These are phyloP conservation scores for Limnanthes douglasii DNA, from an alignment of 345 rosid genomes.

Conservation along the genomic window DNA sequence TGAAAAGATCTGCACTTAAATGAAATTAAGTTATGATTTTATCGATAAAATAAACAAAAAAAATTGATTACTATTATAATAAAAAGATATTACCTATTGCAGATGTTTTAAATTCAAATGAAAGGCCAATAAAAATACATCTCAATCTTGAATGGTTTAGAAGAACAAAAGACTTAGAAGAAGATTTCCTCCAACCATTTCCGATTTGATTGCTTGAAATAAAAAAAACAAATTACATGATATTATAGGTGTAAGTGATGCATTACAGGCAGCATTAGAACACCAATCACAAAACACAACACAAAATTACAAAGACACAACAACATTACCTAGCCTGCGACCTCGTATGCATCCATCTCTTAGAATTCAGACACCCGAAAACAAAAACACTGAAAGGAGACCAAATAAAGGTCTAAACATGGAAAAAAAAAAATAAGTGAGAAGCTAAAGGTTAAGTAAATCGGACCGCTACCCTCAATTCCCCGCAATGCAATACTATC, in stretches of 20 bases:
- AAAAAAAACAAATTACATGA: conserved; percentile 21
- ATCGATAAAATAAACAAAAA: too few species aligned
- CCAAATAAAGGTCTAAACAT: conserved; percentile 9
- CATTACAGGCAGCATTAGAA: conserved; percentile 41
- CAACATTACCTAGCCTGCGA: conserved; percentile 10
- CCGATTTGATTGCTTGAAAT: too few species aligned
- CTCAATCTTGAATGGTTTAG: too few species aligned
- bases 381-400: neutral
- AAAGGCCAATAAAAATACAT: too few species aligned
- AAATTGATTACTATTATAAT: too few species aligned
- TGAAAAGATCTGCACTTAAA: too few species aligned
- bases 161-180: too few species aligned
- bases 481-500: conserved; percentile 73
- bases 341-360: conserved; percentile 63
- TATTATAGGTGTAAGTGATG: conserved; percentile 67
- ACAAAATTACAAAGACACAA: neutral
- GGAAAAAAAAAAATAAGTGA: conserved; percentile 5
- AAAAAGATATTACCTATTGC: too few species aligned
- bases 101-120: too few species aligned
- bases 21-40: too few species aligned
- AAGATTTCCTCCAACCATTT: too few species aligned
- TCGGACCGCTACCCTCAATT: conserved; percentile 95
- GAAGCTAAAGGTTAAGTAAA: conserved; percentile 12
- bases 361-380: conserved; percentile 8
- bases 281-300: neutral